Evolutionary conservation across 225 moss, liverwort and hornwort genomes (phyloP), one percentile per base, ranked within the genome.

Genomic region (Bryoerythrophyllum caledonicum): DNA sequence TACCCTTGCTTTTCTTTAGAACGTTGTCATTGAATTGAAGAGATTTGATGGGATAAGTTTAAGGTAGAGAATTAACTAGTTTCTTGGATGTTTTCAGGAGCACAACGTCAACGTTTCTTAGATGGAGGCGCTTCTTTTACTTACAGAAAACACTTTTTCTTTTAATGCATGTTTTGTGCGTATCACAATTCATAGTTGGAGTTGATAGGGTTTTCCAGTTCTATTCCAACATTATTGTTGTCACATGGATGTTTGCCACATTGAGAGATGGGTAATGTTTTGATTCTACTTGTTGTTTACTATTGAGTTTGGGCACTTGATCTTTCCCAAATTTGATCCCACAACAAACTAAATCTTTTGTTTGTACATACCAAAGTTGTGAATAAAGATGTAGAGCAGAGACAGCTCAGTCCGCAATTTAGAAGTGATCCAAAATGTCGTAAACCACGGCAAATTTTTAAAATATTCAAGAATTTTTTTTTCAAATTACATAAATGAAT

Each of bases 231-330:
- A 74, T 86, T 37, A 66, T 82, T 5, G 70, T 77, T 60, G 53
- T 86, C 46, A 70, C 82, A 10, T 86, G 85, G 85, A 80, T 79
- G 70, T 73, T 86, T 21, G 74, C 61, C 1, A 66, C 73, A 23
- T 64, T 86, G n/a, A n/a, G 70, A 82, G 65, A 17, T 86, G 82
- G 82, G 38, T 68, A 16, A 82, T 86, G 85, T 86, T 77, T 56
- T 82, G 85, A 9, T 79, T 82, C 37, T 86, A 54, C 68, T 86
- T 61, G 27, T 65, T 23, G 69, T 86, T 70, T 73, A 86, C 73
- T 38, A 76, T 82, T 86, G 66, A 79, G 81, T 63, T 68, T 24
- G 16, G 8, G 58, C 53, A 9, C 38, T 0, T 38, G 8, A 38
- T n/a, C n/a, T n/a, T n/a, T n/a, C n/a, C n/a, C n/a, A n/a, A n/a